A percentile compares a stretch with the other conserved stretches of the same genome.
Evolutionary conservation across 305 asterid genomes (phyloP).

Genomic region (Coffea humblotiana): DNA sequence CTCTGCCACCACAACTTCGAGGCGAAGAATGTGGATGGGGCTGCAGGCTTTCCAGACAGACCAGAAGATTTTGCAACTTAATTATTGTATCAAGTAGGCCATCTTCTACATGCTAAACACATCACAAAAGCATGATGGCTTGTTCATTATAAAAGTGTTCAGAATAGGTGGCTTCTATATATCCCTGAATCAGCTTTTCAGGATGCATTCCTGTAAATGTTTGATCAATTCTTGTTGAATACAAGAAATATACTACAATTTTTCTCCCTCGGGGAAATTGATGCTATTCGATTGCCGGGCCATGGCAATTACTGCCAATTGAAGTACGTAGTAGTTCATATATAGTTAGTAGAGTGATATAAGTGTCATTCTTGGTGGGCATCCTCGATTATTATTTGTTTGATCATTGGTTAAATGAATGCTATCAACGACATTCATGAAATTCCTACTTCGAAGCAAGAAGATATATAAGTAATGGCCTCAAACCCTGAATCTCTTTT

Average conservation of each 20-base stretch:
- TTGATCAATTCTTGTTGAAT: neutral
- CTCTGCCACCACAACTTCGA: slow-evolving; percentile 5
- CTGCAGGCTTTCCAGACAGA: slow-evolving; percentile 6
- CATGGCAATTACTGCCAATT: neutral
- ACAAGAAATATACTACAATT: neutral
- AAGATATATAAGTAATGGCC: neutral
- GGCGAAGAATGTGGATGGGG: neutral
- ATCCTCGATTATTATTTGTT: neutral
- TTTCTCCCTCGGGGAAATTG: neutral
- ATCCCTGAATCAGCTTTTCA: neutral
- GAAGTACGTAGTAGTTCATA: neutral
- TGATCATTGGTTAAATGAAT: neutral
- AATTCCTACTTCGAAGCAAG: neutral
- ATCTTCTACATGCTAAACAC: slow-evolving; percentile 10
- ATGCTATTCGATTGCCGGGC: neutral
- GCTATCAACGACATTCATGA: neutral
- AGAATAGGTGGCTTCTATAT: neutral
- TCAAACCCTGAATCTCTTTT: neutral
- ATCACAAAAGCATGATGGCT: neutral
- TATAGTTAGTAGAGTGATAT: neutral
- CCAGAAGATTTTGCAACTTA: neutral
- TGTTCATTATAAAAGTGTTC: neutral
- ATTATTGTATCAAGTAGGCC: neutral
- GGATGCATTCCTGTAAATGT: neutral
- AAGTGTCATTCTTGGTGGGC: neutral